A percentile compares a stretch with the other conserved stretches of the same genome.
Evolutionary conservation across 2,329 filamentous ascomycete genomes (phyloP).

Genomic region (Nectriaceae sp.): DNA sequence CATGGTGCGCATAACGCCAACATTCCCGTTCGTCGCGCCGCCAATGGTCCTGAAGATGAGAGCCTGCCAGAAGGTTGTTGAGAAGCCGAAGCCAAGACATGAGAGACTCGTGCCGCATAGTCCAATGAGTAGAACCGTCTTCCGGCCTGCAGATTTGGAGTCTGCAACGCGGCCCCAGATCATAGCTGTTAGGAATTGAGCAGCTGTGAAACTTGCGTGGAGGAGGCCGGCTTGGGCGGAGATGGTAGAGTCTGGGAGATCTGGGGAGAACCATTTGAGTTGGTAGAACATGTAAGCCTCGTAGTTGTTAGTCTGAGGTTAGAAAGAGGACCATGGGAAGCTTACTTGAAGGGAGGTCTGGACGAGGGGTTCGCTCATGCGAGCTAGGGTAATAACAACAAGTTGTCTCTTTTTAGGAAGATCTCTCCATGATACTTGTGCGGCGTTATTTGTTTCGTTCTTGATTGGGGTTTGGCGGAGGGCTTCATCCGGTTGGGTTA

Average conservation of each 20-base stretch:
- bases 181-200: conserved; percentile 81
- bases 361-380: conserved; percentile 79
- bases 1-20: conserved; percentile 78
- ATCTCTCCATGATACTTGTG: conserved; percentile 57
- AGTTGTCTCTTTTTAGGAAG: conserved; percentile 79
- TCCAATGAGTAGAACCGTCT: conserved; percentile 77
- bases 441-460: conserved; percentile 10
- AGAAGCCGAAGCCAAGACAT: conserved; percentile 62
- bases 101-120: conserved; percentile 62
- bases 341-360: conserved; percentile 68
- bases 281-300: conserved; percentile 86
- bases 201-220: conserved; percentile 76
- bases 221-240: conserved; percentile 77
- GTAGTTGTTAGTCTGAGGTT: neutral
- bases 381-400: conserved; percentile 73
- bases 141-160: conserved; percentile 66
- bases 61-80: conserved; percentile 69
- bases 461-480: conserved; percentile 2
- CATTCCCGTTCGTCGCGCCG: conserved; percentile 71
- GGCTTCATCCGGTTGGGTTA: conserved; percentile 8
- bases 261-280: conserved; percentile 71
- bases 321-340: neutral
- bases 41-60: conserved; percentile 68
- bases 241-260: conserved; percentile 62
- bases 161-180: conserved; percentile 76